Evolutionary conservation across 202 grass and related monocot genomes (phyloP), one percentile per base, ranked within the genome.

Genomic region (Brachypodium distachyon): DNA sequence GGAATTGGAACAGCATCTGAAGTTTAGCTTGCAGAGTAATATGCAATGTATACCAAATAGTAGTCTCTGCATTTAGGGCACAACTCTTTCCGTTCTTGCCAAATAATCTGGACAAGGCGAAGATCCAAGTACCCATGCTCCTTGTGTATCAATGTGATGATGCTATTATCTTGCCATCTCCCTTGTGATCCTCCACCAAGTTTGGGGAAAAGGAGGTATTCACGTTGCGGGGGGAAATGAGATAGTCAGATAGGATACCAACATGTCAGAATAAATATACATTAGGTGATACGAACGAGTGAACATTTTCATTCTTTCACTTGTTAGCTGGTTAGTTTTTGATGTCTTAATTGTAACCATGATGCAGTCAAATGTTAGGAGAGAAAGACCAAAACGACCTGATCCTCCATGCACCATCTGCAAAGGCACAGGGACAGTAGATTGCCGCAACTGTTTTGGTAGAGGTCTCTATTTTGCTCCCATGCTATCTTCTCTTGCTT

Each of bases 321-420:
- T 54, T 22, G 3, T 22, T 67, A 25, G 11, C 18, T 50, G 6
- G 22, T 3, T 27, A 31, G 7, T 39, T 25, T 64, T 13, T 82
- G 13, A 61, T 79, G 22, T 43, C 46, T 59, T 70, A 50, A 74
- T 19, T 67, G 55, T 46, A 63, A 61, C 19, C 25, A 67, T 93
- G 33, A 37, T 58, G 59, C 84, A 93, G 91, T 93, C 87, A 27
- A 93, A 90, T 58, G 84, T 93, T 44, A 82, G 78, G 82, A 93
- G 81, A 73, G 87, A 93, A 78, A 83, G 67, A 58, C 76, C 66
- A 59, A 90, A 87, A 73, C 82, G 50, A 69, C 81, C 84, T 4
- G 74, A 93, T 27, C 84, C 84, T 52, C 78, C 84, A 31, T 93
- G 91, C 62, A 78, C 64, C 40, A 80, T 90, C 43, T 93, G 91